Evolutionary conservation across 306 rosid genomes (phyloP), one percentile per base, ranked within the genome.

Genomic region (Prinsepia uniflora): DNA sequence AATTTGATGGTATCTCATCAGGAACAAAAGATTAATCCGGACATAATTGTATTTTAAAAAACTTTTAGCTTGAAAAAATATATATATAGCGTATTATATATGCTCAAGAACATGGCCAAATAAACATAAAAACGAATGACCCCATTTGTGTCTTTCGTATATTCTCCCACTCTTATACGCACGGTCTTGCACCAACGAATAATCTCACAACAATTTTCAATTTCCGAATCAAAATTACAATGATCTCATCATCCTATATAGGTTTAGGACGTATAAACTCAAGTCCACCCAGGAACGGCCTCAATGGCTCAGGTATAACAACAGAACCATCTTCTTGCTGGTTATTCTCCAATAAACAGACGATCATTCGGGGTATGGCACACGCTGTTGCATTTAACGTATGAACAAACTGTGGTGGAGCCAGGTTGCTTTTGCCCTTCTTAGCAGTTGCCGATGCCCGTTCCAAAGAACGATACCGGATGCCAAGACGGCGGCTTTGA

Each of bases 361-460:
- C 71, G 59, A 93, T 87, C 98, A 93, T 90, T 59, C 94, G 83
- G 0, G 97, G 97, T 39, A 88, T 88, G 4, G 97, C 98, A 83
- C 98, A 90, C 11, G 98, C 98, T 14, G 98, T 93, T 41, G 98
- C 98, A 65, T 93, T 93, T 72, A 93, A 76, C 1, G 98, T 93
- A 82, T 93, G 98, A 58, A 88, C 96, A 80, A 88, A 93, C 61
- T 81, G 83, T 8, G 96, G 89, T 7, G 94, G 89, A 72, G 88
- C 81, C 22, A 84, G 84, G 63, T 78, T 92, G 67, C 88, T 82
- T 79, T 86, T 88, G 17, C 87, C 81, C 76, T 80, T 93, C 79
- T 90, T 93, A 17, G 83, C 69, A 63, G 66, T 77, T 1, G 78
- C n/a, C 1, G 20, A 67, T 14, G 78, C 72, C 42, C 71, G 82